Base-by-base conservation (phyloP, 768 basidiomycete species). In the Tylopilus subfusipes region DNA sequence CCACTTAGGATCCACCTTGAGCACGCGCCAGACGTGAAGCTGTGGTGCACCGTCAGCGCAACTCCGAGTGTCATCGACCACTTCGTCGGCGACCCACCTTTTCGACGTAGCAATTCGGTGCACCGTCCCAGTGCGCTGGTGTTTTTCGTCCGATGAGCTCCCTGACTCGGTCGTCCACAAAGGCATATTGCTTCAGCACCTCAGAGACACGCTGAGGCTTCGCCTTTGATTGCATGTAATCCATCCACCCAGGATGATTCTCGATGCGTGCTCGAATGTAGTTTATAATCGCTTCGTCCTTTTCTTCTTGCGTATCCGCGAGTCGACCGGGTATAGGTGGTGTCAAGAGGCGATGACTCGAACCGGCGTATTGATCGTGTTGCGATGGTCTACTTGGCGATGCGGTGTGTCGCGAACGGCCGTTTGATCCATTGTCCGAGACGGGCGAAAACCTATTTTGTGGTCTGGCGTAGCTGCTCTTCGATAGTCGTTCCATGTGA, bases 1-100 rank as follows among this genome's bases (percentile, higher is more conserved):
- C 73, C 78, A 84, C 24, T 66, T 63, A 6, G 69, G 62, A 31
- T 64, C 58, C 33, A 85, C 63, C 19, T 72, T 71, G 47, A 89
- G 70, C 9, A 81, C 82, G 36, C 65, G 69, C 63, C 79, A 69
- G 25, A 89, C 75, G 53, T 88, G 84, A 34, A 58, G 67, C 69
- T 72, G 40, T 22, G n/a, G 46, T 21, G 8, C 16, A 14, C 31
- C 21, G 36, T 60, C 44, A 53, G 51, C 22, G 42, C 39, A 46
- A 21, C 14, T 36, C n/a, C 2, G 11, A 2, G 11, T 2, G 2
- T 22, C 11, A 5, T 22, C 42, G 4, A 59, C 74, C 29, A 2
- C 24, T 22, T 42, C 19, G 33, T 48, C 44, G 18, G 31, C 34
- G 25, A 39, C 65, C 58, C 54, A 83, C 84, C 69, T 75, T 76